Base-by-base conservation (phyloP, 1,284 basidiomycete species). In the Ustilago curta region DNA sequence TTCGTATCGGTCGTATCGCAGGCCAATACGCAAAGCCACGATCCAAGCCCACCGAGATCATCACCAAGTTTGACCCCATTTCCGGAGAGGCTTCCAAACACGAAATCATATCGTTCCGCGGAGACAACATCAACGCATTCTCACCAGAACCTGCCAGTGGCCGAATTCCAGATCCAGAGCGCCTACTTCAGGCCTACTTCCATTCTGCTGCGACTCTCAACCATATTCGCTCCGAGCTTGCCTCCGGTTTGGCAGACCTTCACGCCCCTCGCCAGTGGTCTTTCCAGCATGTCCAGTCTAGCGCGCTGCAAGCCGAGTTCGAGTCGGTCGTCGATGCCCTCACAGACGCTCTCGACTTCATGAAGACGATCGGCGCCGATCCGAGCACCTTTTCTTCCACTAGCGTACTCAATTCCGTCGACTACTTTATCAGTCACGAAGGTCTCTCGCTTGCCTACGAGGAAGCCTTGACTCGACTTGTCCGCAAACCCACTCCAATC, bases 391-490 rank as follows among this genome's bases (percentile, higher is more conserved):
- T 89, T 58, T 86, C 89, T 0, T 89, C 18, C 90, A 91, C 3
- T 88, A 89, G 18, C 51, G 91, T 91, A 2, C 88, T 95, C 19
- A 93, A 93, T 55, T 94, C 94, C 78, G 94, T 96, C 7, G 95
- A 98, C 85, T 92, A 97, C 80, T 98, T 93, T 87, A 95, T 93
- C 65, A 95, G 93, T 84, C 95, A 97, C 83, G 95, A 97, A 86
- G 95, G 95, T 4, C 88, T 99, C 56, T 91, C 97, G 89, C 89
- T 99, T 18, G 91, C 92, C 70, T 98, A 95, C 83, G 96, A 99
- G 85, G 90, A 95, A 85, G 93, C 94, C 1, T 88, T 99, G 63
- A 98, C 96, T 1, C 90, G 94, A 11, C 48, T 71, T n/a, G 68
- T 75, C 8, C 68, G 68, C 23, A 75, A 70, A 58, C 64, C 64